Evolutionary conservation across 306 rosid species (phyloP).

Genomic region (Sphenostylis stenocarpa): DNA sequence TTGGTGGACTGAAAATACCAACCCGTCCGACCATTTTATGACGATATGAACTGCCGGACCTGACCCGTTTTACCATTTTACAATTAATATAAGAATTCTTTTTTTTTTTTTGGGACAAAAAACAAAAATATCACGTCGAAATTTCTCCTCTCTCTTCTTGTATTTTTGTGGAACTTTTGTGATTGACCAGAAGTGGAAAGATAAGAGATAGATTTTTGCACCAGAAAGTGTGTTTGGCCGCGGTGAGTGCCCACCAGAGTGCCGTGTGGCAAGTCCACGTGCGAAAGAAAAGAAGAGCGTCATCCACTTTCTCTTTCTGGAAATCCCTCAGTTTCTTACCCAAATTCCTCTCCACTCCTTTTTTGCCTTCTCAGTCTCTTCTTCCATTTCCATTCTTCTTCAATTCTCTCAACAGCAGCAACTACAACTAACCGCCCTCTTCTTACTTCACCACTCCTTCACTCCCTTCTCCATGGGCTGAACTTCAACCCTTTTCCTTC

Average conservation of each 20-base stretch:
- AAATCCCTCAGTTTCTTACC: not conserved
- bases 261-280: not conserved
- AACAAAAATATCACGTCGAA: no score
- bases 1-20: no score
- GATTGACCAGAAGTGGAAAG: not conserved
- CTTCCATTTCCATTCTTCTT: not conserved
- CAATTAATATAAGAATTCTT: no score
- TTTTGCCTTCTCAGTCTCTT: slow-evolving; percentile 27
- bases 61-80: no score
- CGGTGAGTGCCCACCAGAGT: not conserved
- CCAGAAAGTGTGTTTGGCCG: not conserved
- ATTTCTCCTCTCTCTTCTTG: no score
- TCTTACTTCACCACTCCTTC: not conserved
- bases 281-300: not conserved
- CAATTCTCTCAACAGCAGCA: not conserved
- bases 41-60: no score
- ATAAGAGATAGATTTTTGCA: not conserved
- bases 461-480: slow-evolving; percentile 51
- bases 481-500: slow-evolving; percentile 18
- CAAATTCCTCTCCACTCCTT: slow-evolving; percentile 43
- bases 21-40: no score
- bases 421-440: not conserved
- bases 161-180: not conserved
- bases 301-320: not conserved
- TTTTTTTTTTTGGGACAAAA: no score